Base-by-base conservation (phyloP, 805 yeast genomes). In the Suhomyces xylopsoci region DNA sequence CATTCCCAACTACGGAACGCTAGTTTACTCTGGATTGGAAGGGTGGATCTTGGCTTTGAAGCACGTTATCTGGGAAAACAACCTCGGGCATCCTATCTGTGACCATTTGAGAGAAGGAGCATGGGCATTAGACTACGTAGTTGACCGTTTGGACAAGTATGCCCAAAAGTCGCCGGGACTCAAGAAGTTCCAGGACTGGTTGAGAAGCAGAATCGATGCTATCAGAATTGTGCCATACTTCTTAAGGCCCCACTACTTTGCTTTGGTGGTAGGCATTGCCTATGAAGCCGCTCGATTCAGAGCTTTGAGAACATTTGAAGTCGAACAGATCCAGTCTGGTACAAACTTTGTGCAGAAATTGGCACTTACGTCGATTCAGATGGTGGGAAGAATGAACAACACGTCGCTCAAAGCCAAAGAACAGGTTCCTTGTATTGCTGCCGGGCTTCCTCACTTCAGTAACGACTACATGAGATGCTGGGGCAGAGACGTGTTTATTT, bases 401-500 rank as follows among this genome's bases (percentile, higher is more conserved):
- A 89, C 97, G 0, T 88, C 97, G 0, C 76, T 94, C 50, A 70
- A 77, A 25, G 96, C 98, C 1, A 73, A 71, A 41, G 71, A 76
- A 9, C 71, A 77, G 43, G 80, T 84, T 14, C 88, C 96, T 2
- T 82, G 89, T 42, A 77, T 93, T 81, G 97, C 98, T 14, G 99
- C 99, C 1, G 99, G 98, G 1, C 78, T 93, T 55, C 99, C 99
- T 1, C 97, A 91, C 69, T 93, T 93, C 71, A 85, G 94, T 65
- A 81, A 80, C 53, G 90, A 87, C 58, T 92, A 88, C 68, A 91
- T 93, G 97, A 80, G 99, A 68, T 90, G 97, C 66, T 93, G 99
- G 99, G 99, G 99, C 20, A 81, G 99, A 64, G 99, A 93, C 69
- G 96, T 91, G 0, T 94, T 94, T 66, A 87, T 93, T 45, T 81